A percentile compares a stretch with the other conserved stretches of the same genome.
Evolutionary conservation across 805 yeast genomes (phyloP).

Genomic region (Metschnikowia dekortorum): DNA sequence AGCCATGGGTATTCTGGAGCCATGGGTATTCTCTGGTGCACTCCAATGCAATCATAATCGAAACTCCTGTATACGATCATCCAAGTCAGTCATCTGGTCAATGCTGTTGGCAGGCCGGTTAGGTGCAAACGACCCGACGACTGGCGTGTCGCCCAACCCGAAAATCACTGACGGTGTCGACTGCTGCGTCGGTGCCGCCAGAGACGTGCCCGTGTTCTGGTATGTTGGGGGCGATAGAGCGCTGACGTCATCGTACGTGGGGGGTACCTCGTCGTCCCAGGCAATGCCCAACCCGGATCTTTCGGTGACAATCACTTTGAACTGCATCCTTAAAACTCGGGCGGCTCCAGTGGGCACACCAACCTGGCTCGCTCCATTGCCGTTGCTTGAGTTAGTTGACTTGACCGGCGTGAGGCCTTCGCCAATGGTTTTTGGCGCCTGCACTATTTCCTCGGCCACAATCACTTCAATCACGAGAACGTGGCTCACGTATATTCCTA

Average conservation of each 20-base stretch:
- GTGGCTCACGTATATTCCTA: constrained; percentile 76
- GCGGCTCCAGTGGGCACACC: constrained; percentile 95
- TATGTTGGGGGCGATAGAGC: constrained; percentile 88
- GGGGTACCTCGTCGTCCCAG: constrained; percentile 99
- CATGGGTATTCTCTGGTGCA: no score
- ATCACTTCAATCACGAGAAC: constrained; percentile 78
- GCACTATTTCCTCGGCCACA: constrained; percentile 82
- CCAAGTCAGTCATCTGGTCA: constrained; percentile 28
- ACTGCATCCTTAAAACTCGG: constrained; percentile 90
- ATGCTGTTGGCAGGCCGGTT: constrained; percentile 15
- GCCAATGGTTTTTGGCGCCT: constrained; percentile 4
- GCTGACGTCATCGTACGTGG: constrained; percentile 81
- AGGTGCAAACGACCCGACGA: constrained; percentile 19
- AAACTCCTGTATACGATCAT: constrained; percentile 33
- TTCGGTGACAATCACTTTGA: constrained; percentile 76
- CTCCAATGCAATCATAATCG: constrained; percentile 10
- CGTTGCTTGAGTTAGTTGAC: constrained; percentile 19
- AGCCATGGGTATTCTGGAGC: no score
- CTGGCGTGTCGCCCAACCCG: constrained; percentile 44
- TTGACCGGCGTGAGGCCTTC: constrained; percentile 23
- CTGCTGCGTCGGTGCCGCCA: constrained; percentile 30
- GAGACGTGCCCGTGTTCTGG: constrained; percentile 31
- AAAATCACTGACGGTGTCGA: constrained; percentile 35
- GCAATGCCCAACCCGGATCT: constrained; percentile 94
- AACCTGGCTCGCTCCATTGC: constrained; percentile 18